Evolutionary conservation across 345 rosid species (phyloP), one percentile per base, ranked within the genome.

Genomic region (Camelina laxa): DNA sequence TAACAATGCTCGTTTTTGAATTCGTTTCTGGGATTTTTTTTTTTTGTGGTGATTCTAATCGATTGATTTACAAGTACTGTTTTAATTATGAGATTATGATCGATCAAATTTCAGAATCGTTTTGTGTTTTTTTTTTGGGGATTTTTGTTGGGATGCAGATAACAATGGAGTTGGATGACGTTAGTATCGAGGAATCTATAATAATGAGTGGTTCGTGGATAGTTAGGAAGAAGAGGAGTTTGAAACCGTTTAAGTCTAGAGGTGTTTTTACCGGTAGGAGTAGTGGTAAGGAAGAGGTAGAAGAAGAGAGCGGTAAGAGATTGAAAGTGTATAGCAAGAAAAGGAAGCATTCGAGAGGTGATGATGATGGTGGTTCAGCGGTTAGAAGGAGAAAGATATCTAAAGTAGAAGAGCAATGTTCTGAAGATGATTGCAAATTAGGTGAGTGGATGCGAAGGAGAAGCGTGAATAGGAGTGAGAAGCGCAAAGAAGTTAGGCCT

Each of bases 221-320:
- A 13, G 50, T 15, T 35, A 75, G 6, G 79, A 67, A 60, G 74
- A 67, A 75, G 79, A 75, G 79, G 62, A 38, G 53, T 51, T 8
- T 12, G 21, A 72, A 24, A 24, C 2, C 44, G 9, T 15, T n/a
- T 5, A 39, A 16, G 62, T 13, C 13, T 2, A 53, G 6, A 63
- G 5, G 12, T 4, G 5, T 27, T 27, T 27, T 41, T 1, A 51
- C 2, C 21, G 45, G 12, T 20, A 8, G 3, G 14, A 56, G 10
- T 20, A 8, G 33, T 22, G n/a, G 15, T 24, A 24, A 24, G 14
- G 35, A 54, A 36, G 36, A 5, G 17, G 44, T 30, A 9, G 48
- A 48, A 60, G 59, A 33, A 12, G 16, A 20, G 4, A 2, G 49
- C n/a, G 13, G 10, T 8, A 58, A 0, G 57, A 45, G 14, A 14